Evolutionary conservation across 2,329 filamentous ascomycete species (phyloP), one percentile per base, ranked within the genome.

Genomic region (Phaeoacremonium minimum): DNA sequence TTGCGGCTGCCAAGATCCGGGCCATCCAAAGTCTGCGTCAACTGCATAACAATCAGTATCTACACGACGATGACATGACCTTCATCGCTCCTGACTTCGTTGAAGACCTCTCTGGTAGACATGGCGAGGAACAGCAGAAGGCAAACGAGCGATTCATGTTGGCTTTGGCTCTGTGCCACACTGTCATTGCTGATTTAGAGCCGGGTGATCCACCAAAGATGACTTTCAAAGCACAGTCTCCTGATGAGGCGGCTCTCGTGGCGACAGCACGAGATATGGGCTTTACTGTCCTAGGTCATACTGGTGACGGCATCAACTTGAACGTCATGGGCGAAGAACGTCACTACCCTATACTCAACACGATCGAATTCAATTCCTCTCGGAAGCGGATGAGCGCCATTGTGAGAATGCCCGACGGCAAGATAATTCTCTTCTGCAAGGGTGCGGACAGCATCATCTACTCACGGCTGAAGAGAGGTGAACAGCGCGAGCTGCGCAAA

Each of bases 351-450:
- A 84, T 98, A 19, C 75, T 98, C 32, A 97, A 95, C 61, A 95
- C 86, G 1, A 83, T 98, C 26, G 93, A 98, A 57, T 98, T 98
- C 70, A 97, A 97, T 59, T 97, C 91, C 0, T 89, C 85, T 30
- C 79, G 93, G 52, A 98, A 98, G 67, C 80, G 93, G 47, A 98
- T 98, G 93, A 97, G 90, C 62, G 87, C 90, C 3, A 96, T 98
- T 48, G 82, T 98, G 34, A 79, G 86, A 40, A 95, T 97, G 89
- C 91, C 93, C 0, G 80, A 97, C 58, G 85, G 86, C 28, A 83
- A 75, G 40, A 96, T 98, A 43, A 73, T 93, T 37, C 73, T 98
- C 1, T 95, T 94, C 63, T 98, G 93, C 71, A 98, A 98, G 66
- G 93, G 93, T 46, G 93, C 93, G 20, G 93, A 98, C 58, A 96